phyloP scores from a whole-genome alignment of 805 yeast genomes.

The Dipodascus albidus region DNA sequence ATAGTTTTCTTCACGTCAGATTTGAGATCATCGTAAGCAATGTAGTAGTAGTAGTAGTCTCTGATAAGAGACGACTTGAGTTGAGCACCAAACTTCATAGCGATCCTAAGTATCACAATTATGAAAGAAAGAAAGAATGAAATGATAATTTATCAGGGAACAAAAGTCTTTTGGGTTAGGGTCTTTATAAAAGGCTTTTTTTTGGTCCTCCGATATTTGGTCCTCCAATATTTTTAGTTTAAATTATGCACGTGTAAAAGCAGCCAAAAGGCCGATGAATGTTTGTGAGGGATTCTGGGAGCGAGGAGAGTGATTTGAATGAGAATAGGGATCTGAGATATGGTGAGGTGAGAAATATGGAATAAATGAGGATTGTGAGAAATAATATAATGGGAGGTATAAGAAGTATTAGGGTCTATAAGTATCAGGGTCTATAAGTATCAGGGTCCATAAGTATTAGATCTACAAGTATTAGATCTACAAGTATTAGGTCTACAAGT shows the following conservation, averaged over 20 bases:
- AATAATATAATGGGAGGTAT: no score
- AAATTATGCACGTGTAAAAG: background rate
- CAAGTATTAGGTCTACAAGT: no score
- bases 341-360: no score
- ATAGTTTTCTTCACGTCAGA: constrained; percentile 53
- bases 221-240: background rate
- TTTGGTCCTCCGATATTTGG: background rate
- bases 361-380: no score
- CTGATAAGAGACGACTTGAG: constrained; percentile 79
- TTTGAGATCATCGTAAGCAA: constrained; percentile 84
- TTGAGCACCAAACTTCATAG: constrained; percentile 94
- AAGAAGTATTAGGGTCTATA: no score
- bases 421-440: no score
- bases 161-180: background rate
- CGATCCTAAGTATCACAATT: background rate
- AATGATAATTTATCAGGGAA: background rate
- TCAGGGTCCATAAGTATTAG: no score
- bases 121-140: background rate
- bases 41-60: constrained; percentile 83
- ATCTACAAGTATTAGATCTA: no score
- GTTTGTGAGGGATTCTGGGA: no score
- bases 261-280: background rate
- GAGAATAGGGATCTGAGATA: no score
- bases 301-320: no score
- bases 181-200: background rate